A percentile compares a stretch with the other conserved stretches of the same genome.
Evolutionary conservation across 352 stramenopile genomes (phyloP).

Genomic region (Globisporangium middletonii): DNA sequence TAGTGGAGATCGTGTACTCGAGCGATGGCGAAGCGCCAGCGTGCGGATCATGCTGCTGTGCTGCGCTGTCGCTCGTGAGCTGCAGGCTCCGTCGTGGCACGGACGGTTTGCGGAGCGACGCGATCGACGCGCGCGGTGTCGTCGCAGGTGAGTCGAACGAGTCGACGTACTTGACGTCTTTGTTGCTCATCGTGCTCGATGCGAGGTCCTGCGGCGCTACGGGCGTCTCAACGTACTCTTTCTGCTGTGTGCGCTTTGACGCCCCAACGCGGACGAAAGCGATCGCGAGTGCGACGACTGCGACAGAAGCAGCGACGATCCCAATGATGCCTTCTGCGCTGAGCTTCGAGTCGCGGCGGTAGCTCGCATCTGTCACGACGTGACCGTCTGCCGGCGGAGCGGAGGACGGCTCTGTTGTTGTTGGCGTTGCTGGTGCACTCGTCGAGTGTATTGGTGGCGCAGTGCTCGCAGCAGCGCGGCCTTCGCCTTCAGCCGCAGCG

Average conservation of each 20-base stretch:
- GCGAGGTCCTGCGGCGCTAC: conserved; percentile 3
- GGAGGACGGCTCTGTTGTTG: background rate
- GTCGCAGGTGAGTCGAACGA: conserved; percentile 6
- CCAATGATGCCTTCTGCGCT: conserved; percentile 5
- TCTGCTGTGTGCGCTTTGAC: conserved; percentile 2
- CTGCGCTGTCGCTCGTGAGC: background rate
- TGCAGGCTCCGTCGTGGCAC: background rate
- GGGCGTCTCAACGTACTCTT: background rate
- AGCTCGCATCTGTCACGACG: background rate
- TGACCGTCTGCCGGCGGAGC: conserved; percentile 2
- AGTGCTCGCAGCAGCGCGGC: background rate
- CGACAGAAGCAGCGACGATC: conserved; percentile 6
- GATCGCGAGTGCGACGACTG: conserved; percentile 6
- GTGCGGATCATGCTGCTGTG: background rate
- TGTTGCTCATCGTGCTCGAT: conserved; percentile 10
- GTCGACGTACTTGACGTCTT: conserved; percentile 13
- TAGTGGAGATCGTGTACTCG: conserved; percentile 2
- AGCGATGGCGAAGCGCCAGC: conserved; percentile 24
- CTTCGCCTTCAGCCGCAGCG: background rate
- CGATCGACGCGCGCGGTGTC: conserved; percentile 4
- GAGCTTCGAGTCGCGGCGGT: background rate
- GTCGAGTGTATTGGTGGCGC: background rate
- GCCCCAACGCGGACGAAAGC: conserved; percentile 8
- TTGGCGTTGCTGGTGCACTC: background rate
- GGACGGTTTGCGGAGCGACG: conserved; percentile 3